Base-by-base conservation (phyloP, 75 land plant species). In the Picea glauca region DNA sequence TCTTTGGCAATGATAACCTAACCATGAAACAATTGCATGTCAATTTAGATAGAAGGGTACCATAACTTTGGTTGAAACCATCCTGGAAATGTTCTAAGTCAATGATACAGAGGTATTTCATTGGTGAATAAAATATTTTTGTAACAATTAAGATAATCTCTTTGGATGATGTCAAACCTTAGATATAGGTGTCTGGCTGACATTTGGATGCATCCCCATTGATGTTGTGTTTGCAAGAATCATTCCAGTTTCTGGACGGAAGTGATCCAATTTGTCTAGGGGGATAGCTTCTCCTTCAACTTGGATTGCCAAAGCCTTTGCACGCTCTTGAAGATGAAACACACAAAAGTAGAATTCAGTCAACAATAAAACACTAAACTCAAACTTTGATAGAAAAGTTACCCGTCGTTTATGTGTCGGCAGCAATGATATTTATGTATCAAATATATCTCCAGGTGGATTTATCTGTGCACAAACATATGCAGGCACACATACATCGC, bases 161-260 rank as follows among this genome's bases (percentile, higher is more conserved):
- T 18, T 60, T 38, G 38, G 58, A 20, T 68, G 50, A 70, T 43
- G 23, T 57, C 83, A 83, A 84, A 94, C 99, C 99, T 94, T 94
- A 4, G 94, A 58, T 75, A 96, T 75, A 17, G 99, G 99, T 20
- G 93, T 85, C 57, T 89, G 89, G 63, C 89, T 72, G 50, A 91
- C 80, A 43, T 92, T 88, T 60, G 99, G 99, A 31, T 91, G 89
- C 99, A 96, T 94, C 35, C 99, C 99, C n/a, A 96, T 80, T 11
- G 99, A 91, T 20, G 98, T 92, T 17, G 98, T 85, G 74, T 96
- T 96, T 62, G 98, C 99, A 62, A 96, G 95, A 54, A 96, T 81
- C 98, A 91, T 94, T 17, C 95, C 93, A 21, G 82, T 84, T 77
- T 92, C 99, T 32, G 99, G 98, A 68, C 83, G 84, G 64, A 88